These are phyloP conservation scores for Aphanocladium album DNA, from an alignment of 2,329 filamentous ascomycete genomes.

Conservation along the genomic window DNA sequence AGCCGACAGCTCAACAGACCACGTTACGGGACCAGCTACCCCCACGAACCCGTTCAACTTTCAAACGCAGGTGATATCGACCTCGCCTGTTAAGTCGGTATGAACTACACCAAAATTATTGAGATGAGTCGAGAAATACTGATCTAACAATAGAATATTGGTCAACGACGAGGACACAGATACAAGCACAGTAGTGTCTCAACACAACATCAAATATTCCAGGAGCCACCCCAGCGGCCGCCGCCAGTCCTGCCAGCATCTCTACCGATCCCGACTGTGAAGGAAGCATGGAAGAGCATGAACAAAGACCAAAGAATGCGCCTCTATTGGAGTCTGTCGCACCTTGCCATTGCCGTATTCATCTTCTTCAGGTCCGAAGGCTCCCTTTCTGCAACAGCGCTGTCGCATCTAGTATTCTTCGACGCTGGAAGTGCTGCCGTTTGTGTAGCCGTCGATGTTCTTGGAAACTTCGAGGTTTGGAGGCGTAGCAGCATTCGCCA, in stretches of 20 bases:
- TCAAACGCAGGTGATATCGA: conserved; percentile 73
- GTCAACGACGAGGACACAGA: conserved; percentile 88
- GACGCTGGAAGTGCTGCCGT: conserved; percentile 89
- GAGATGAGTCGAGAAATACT: background rate
- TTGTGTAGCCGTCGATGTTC: conserved; percentile 86
- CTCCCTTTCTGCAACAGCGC: conserved; percentile 82
- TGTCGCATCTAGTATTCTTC: conserved; percentile 92
- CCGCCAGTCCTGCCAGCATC: conserved; percentile 87
- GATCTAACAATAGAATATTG: conserved; percentile 62
- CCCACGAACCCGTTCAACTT: conserved; percentile 86
- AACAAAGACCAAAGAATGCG: conserved; percentile 78
- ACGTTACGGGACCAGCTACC: conserved; percentile 13
- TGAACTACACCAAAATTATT: conserved; percentile 20
- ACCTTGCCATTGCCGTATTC: conserved; percentile 75
- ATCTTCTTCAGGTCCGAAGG: conserved; percentile 83
- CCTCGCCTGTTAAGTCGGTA: conserved; percentile 73
- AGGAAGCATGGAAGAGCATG: conserved; percentile 87
- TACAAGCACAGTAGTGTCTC: conserved; percentile 97
- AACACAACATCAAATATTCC: conserved; percentile 85
- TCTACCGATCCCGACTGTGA: conserved; percentile 82
- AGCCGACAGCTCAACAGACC: conserved; percentile 16
- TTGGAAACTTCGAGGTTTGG: conserved; percentile 98
- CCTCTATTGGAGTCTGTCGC: conserved; percentile 84
- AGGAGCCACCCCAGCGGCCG: conserved; percentile 79
- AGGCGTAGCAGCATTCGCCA: conserved; percentile 86